phyloP scores from a whole-genome alignment of 2,329 filamentous ascomycete species.

The Colletotrichum sp. region DNA sequence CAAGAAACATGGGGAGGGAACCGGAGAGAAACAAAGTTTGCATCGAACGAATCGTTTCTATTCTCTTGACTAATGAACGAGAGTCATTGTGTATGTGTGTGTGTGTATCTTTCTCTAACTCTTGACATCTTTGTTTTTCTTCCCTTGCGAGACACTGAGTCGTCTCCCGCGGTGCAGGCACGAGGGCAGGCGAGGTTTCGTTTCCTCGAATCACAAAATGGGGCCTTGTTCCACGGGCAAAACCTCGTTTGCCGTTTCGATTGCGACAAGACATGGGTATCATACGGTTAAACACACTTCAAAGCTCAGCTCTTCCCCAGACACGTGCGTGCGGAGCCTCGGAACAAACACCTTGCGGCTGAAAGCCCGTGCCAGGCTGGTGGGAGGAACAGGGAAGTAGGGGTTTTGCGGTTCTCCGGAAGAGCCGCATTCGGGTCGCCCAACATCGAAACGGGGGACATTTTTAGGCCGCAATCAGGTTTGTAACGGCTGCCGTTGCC shows the following conservation, averaged over 20 bases:
- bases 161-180: background rate
- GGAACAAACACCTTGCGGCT: constrained; percentile 1
- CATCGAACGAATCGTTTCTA: background rate
- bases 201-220: background rate
- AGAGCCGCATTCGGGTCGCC: constrained; percentile 8
- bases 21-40: background rate
- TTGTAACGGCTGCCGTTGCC: background rate
- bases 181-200: background rate
- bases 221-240: background rate
- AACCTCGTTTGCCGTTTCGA: background rate
- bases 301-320: background rate
- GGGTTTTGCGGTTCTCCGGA: background rate
- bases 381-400: background rate
- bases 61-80: background rate
- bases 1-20: background rate
- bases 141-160: background rate
- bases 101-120: background rate
- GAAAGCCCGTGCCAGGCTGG: constrained; percentile 6
- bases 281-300: constrained; percentile 4
- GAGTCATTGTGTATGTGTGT: background rate
- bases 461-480: background rate
- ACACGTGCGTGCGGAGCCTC: background rate
- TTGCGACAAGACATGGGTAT: constrained; percentile 9
- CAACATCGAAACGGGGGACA: background rate
- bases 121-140: background rate